Evolutionary conservation across 1,284 basidiomycete genomes (phyloP), one percentile per base, ranked within the genome.

Genomic region (Thelephora terrestris): DNA sequence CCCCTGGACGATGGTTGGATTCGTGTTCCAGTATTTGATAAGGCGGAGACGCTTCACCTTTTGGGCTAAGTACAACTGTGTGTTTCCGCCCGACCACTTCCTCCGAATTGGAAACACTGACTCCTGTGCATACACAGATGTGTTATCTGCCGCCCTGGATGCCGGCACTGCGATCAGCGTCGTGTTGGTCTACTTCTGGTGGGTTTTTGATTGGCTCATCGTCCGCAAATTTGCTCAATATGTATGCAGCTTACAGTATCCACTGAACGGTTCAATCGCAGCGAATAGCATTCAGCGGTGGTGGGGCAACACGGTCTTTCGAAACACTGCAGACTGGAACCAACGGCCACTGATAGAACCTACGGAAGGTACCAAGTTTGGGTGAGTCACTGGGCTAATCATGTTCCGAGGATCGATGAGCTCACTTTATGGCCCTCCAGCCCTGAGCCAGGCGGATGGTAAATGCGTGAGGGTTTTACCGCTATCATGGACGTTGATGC

Each of bases 131-230:
- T 42, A 17, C 6, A 51, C 39, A 68, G 74, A 75, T 49, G 71
- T 75, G 24, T 62, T 75, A 5, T 75, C 75, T 3, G 75, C 73
- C n/a, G 73, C 73, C 9, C 59, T 76, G 17, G 74, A 76, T 52
- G 65, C 67, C 5, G 74, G 75, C 17, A 65, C 74, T 2, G 73
- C 73, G 0, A 57, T 73, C 32, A 64, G 65, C 5, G 65, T 67
- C 2, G 55, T 75, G 10, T 49, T 75, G 4, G 67, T 75, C 10
- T 76, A 71, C 59, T 76, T 76, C 57, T 66, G 66, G 65, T 66
- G 39, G 48, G 63, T 52, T 1, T 21, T 45, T 9, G 17, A 14
- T 18, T 20, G 20, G 10, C 29, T 27, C 18, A 44, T 37, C 2
- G 10, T 27, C 45, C 12, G 46, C 21, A 16, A 25, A 43, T 10